Evolutionary conservation across 2,329 filamentous ascomycete genomes (phyloP), one percentile per base, ranked within the genome.

Genomic region (Nothophaeocryptopus gaeumannii): DNA sequence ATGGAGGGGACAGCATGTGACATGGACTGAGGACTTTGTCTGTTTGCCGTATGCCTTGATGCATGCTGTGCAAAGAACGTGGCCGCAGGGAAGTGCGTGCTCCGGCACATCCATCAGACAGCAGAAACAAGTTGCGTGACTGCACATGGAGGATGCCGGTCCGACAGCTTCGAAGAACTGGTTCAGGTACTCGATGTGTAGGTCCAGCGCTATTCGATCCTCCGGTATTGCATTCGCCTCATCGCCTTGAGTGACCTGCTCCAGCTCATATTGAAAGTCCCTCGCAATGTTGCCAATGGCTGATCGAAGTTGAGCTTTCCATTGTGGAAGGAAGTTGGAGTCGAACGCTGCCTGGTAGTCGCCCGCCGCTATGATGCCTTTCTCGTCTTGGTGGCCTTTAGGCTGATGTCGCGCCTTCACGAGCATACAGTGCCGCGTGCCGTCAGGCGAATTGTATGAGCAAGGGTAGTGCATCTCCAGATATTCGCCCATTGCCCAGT

Each of bases 381-480:
- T 63, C 26, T 63, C 59, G 34, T 69, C 66, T 50, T 78, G 76
- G 58, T 78, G 76, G 11, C 63, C 63, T 46, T 67, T 67, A 13
- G 58, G 51, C 20, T 55, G 53, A 50, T 67, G 64, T 1, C 64
- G 60, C 32, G 64, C 65, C 46, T 66, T 66, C 30, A 67, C 63
- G 9, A 66, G 52, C 57, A 58, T 58, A 53, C 64, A 68, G 39
- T 61, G 57, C 40, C 64, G 48, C 14, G 58, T 62, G 13, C 62
- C 63, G 34, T 70, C 63, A 2, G 54, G 45, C 47, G 55, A 61
- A 37, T 65, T 63, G 42, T 67, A 75, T 37, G 71, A 69, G 50
- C 76, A 79, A 5, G 73, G 74, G 66, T 72, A 77, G 47, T 74
- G 68, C 31, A 71, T 66, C 35, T 73, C 66, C 39, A 72, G 69